phyloP scores from a whole-genome alignment of 2,329 filamentous ascomycete genomes.

The Exserohilum rostratum region DNA sequence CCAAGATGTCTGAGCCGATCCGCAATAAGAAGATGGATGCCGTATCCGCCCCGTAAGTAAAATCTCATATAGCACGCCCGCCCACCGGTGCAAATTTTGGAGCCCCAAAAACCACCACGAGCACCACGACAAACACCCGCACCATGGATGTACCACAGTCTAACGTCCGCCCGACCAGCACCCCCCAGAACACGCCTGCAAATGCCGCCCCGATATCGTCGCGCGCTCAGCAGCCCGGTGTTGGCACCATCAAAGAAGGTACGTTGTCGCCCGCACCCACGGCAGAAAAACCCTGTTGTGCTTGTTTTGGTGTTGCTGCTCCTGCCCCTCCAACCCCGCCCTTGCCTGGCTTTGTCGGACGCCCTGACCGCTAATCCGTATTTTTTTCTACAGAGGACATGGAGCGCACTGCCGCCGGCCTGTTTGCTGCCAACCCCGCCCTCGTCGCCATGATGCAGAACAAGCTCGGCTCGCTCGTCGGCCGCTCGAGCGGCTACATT shows the following conservation, averaged over 20 bases:
- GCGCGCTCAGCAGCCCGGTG: slow-evolving; percentile 91
- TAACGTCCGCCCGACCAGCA: slow-evolving; percentile 63
- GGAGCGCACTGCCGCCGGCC: slow-evolving; percentile 85
- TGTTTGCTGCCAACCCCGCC: slow-evolving; percentile 94
- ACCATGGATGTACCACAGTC: slow-evolving; percentile 42
- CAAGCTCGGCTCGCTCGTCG: slow-evolving; percentile 90
- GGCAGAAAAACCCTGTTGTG: slow-evolving; percentile 1
- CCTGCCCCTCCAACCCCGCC: slow-evolving; percentile 41
- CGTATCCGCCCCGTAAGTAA: slow-evolving; percentile 68
- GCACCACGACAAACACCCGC: slow-evolving; percentile 18
- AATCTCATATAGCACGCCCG: too few species aligned
- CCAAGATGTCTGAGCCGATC: slow-evolving; percentile 70
- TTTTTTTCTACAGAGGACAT: slow-evolving; percentile 73
- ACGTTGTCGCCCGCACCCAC: slow-evolving; percentile 37
- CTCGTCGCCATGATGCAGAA: slow-evolving; percentile 98
- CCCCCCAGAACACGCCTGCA: slow-evolving; percentile 96
- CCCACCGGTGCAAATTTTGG: not conserved
- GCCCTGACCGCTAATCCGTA: slow-evolving; percentile 48
- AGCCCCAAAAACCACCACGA: slow-evolving; percentile 18
- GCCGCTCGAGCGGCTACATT: slow-evolving; percentile 95
- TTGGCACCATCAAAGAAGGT: slow-evolving; percentile 98
- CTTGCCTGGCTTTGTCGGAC: slow-evolving; percentile 20
- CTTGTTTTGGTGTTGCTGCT: not conserved
- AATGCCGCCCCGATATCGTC: slow-evolving; percentile 97
- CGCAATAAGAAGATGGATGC: slow-evolving; percentile 69